Evolutionary conservation across 805 yeast genomes (phyloP), one percentile per base, ranked within the genome.

Genomic region (Komagataella pastoris): DNA sequence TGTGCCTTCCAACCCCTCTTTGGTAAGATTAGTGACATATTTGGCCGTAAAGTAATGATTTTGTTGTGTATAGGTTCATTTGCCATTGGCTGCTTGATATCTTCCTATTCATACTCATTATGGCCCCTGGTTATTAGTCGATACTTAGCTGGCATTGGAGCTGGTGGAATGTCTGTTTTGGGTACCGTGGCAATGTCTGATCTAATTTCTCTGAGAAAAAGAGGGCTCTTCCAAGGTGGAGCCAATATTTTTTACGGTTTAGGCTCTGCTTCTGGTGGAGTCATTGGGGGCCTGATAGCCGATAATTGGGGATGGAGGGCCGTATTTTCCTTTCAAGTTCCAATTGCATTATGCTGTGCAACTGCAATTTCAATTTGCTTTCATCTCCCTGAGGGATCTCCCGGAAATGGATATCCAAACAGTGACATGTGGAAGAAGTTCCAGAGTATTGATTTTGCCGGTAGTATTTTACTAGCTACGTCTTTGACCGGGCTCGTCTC

Each of bases 191-290:
- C 89, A 2, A 75, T 84, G 58, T 79, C 87, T 24, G 96, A 88
- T 64, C 69, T 87, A 48, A 82, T 89, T 24, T 81, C 93, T 1
- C 73, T 85, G 54, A 73, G 93, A 52, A 79, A 83, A 46, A 72
- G 97, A 53, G 96, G 95, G 1, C 64, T 86, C 30, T 87, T 79
- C 64, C 97, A 89, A 62, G 97, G 97, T 0, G 63, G 85, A 50
- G 85, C 85, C 43, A 88, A 88, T 62, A 71, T 88, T 17, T 80
- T 79, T 46, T 89, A 76, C 60, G 91, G 89, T 12, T 61, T 80
- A 17, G 97, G 97, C 3, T 82, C 88, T 1, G 82, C 85, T 0
- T 63, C 75, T 48, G 95, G 95, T 14, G 90, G 89, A 1, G 61
- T 77, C 3, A 59, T 79, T 46, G 85, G 84, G 24, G 88, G 89